These are phyloP conservation scores for Rhodosporidiobolus sp. DNA, from an alignment of 768 basidiomycete species.

Conservation along the genomic window DNA sequence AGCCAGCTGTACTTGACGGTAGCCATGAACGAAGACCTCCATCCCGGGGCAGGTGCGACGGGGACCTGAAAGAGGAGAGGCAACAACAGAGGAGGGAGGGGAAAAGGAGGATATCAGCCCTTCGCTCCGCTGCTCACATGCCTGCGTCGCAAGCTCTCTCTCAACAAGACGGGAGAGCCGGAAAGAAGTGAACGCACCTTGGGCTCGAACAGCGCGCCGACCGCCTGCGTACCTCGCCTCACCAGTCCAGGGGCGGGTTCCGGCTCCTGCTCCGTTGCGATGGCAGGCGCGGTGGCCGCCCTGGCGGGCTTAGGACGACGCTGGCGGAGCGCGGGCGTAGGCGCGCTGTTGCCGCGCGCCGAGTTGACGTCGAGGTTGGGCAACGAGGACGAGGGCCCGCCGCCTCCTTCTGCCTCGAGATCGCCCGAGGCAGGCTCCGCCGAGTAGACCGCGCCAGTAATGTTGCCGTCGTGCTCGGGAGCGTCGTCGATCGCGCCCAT, in stretches of 20 bases:
- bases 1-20: conserved; percentile 35
- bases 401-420: not conserved
- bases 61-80: not conserved
- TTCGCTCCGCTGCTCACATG: too few species aligned
- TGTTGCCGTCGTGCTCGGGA: too few species aligned
- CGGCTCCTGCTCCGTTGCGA: not conserved
- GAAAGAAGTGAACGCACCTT: not conserved
- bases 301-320: not conserved
- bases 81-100: not conserved
- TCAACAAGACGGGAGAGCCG: too few species aligned
- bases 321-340: not conserved
- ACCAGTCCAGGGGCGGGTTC: not conserved
- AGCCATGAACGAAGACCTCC: conserved; percentile 15
- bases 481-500: not conserved
- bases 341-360: not conserved
- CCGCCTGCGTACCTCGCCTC: not conserved
- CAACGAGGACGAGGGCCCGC: too few species aligned
- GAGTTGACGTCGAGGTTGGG: not conserved
- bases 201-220: conserved; percentile 1
- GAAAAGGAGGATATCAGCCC: not conserved
- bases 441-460: not conserved
- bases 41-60: conserved; percentile 9
- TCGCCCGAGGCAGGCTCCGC: not conserved
- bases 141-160: not conserved
- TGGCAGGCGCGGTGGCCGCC: not conserved